Base-by-base conservation (phyloP, 495 filamentous ascomycete genomes). In the Cenococcum geophilum region DNA sequence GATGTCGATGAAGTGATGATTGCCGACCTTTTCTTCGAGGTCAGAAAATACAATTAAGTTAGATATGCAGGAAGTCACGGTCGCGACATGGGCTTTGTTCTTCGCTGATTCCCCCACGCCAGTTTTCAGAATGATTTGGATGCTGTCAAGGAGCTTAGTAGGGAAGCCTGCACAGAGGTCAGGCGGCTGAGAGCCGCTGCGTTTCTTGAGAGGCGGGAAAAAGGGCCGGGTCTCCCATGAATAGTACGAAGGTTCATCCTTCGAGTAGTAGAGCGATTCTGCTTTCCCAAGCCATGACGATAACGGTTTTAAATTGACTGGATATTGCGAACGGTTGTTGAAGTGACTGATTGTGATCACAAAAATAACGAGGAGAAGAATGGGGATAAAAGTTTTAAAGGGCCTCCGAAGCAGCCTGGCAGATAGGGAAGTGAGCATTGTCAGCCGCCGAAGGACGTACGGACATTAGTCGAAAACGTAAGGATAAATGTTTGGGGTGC, bases 41-140 rank as follows among this genome's bases (percentile, higher is more conserved):
- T 82, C 78, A 25, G 78, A 80, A 64, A 79, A 75, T 42, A 82
- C 62, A 27, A 73, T 71, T 20, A 74, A 73, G 56, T 80, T 75
- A 0, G 72, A 59, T 20, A 78, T 74, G 51, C 75, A 78, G 42
- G 67, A 70, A 8, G 75, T 74, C 22, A 75, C 71, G 18, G 71
- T 73, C 43, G 66, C 43, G 58, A 76, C 54, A 48, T 75, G 74
- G 16, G 75, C 68, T 56, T 72, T 70, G n/a, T 58, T 58, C 40
- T 61, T 64, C 2, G 62, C 40, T 16, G 65, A 48, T 57, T 76
- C 75, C 42, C 72, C 71, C 42, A 71, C 68, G 53, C 76, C 71
- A 23, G 72, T 75, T 57, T 78, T 78, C 51, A 78, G 51, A 36
- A 78, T 62, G 0, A 78, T 73, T 50, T 77, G 70, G 27, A 78